Evolutionary conservation across 257 asterid species (phyloP).

Genomic region (Ajuga chamaepitys): DNA sequence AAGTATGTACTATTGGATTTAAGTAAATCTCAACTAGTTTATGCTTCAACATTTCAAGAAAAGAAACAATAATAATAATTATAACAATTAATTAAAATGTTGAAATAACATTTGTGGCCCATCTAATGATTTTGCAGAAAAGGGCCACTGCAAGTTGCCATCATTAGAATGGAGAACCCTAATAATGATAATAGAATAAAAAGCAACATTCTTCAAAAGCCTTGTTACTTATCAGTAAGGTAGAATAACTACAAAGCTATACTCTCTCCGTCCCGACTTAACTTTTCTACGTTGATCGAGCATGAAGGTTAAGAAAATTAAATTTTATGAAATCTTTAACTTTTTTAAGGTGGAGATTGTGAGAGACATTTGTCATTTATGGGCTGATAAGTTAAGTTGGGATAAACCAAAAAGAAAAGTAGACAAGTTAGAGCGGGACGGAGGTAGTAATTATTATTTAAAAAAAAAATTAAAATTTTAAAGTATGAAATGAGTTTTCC

Average conservation of each 20-base stretch:
- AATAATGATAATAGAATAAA: conserved; percentile 21
- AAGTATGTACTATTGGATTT: not conserved
- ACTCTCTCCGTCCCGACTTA: too few species aligned
- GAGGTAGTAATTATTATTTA: too few species aligned
- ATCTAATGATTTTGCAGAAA: conserved; percentile 28
- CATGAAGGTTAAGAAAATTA: too few species aligned
- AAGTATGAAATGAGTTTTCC: too few species aligned
- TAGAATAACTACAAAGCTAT: not conserved
- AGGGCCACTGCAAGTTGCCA: conserved; percentile 18
- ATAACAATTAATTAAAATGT: not conserved
- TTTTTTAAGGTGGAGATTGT: too few species aligned
- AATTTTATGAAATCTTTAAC: too few species aligned
- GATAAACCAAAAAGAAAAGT: too few species aligned
- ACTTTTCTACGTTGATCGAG: too few species aligned
- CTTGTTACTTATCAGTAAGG: not conserved
- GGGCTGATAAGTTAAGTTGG: too few species aligned
- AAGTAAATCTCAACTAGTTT: conserved; percentile 1
- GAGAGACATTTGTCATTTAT: too few species aligned
- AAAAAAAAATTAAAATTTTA: too few species aligned
- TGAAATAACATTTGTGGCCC: conserved; percentile 21
- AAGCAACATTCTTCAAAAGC: conserved; percentile 10
- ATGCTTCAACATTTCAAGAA: conserved; percentile 17
- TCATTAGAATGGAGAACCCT: conserved; percentile 25
- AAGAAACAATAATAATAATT: not conserved
- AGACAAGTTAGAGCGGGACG: too few species aligned